These are phyloP conservation scores for Boletus rufocinnamomeus DNA, from an alignment of 768 basidiomycete species.

Conservation along the genomic window DNA sequence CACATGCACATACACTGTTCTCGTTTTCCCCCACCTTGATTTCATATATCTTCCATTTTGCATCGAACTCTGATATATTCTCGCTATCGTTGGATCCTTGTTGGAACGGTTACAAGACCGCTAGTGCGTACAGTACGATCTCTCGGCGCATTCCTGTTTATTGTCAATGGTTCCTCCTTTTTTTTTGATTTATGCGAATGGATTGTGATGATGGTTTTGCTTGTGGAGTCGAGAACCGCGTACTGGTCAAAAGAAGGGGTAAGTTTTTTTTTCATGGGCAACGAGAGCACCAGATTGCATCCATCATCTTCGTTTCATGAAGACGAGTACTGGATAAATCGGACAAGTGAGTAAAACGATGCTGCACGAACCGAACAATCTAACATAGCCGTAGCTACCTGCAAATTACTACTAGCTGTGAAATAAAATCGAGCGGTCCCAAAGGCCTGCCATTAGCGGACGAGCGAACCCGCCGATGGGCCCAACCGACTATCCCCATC, in stretches of 20 bases:
- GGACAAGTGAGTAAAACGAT: not conserved
- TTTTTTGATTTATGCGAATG: constrained; percentile 21
- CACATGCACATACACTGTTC: constrained; percentile 9
- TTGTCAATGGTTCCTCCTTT: constrained; percentile 4
- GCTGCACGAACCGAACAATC: not conserved
- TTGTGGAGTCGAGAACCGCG: not conserved
- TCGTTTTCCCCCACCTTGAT: not conserved
- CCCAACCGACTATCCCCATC: not conserved
- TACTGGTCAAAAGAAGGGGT: not conserved
- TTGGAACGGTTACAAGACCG: constrained; percentile 25
- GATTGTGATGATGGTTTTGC: constrained; percentile 8
- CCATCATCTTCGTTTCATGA: not conserved
- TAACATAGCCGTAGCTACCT: not conserved
- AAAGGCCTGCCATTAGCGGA: not conserved
- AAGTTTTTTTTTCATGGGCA: not conserved
- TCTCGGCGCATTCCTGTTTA: constrained; percentile 25
- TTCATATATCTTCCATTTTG: constrained; percentile 3
- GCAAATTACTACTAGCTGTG: not conserved
- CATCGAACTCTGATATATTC: constrained; percentile 23
- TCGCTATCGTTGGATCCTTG: constrained; percentile 1
- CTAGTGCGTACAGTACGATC: constrained; percentile 25
- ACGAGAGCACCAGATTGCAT: not conserved
- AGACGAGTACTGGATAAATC: not conserved
- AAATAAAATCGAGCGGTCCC: not conserved
- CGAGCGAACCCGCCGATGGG: not conserved